Conservation (phyloP, 495 filamentous ascomycete genomes). For the Letharia columbiana region DNA sequence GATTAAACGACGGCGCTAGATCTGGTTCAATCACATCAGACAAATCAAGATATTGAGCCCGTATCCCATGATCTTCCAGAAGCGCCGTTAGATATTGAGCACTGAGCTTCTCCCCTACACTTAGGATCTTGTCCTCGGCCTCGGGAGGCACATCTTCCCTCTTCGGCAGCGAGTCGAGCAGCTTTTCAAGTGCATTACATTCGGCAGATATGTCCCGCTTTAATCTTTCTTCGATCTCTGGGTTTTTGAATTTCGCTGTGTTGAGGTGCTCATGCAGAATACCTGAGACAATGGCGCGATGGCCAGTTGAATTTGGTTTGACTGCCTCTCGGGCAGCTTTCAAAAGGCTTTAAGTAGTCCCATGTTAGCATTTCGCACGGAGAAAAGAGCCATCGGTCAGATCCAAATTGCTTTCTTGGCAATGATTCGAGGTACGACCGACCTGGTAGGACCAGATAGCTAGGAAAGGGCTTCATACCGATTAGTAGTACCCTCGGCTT, state of each 20-base stretch:
- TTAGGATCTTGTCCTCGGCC: constrained; percentile 82
- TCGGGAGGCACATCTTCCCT: constrained; percentile 65
- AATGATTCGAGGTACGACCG: not conserved
- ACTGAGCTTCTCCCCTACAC: constrained; percentile 87
- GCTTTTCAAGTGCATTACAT: constrained; percentile 52
- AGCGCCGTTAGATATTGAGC: constrained; percentile 79
- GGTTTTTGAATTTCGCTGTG: constrained; percentile 32
- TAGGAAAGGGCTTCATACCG: constrained; percentile 41
- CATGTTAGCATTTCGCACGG: not conserved
- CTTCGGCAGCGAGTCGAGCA: constrained; percentile 52
- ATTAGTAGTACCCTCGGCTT: constrained; percentile 88
- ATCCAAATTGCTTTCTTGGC: not conserved
- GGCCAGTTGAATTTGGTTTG: constrained; percentile 10
- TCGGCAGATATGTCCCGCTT: constrained; percentile 59
- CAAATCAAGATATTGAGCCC: constrained; percentile 80
- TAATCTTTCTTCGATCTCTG: constrained; percentile 49
- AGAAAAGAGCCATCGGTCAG: not conserved
- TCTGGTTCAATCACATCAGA: constrained; percentile 63
- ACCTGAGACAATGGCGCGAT: constrained; percentile 16
- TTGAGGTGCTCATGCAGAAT: constrained; percentile 17
- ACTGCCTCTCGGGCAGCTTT: constrained; percentile 21
- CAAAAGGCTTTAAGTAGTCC: constrained; percentile 12
- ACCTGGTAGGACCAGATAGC: not conserved
- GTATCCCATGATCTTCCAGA: constrained; percentile 65
- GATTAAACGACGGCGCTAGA: constrained; percentile 51